Percentiles rank a stretch among this genome's conserved stretches.
Evolutionary conservation across 2,329 filamentous ascomycete species (phyloP).

Genomic region (Diplodia sapinea): DNA sequence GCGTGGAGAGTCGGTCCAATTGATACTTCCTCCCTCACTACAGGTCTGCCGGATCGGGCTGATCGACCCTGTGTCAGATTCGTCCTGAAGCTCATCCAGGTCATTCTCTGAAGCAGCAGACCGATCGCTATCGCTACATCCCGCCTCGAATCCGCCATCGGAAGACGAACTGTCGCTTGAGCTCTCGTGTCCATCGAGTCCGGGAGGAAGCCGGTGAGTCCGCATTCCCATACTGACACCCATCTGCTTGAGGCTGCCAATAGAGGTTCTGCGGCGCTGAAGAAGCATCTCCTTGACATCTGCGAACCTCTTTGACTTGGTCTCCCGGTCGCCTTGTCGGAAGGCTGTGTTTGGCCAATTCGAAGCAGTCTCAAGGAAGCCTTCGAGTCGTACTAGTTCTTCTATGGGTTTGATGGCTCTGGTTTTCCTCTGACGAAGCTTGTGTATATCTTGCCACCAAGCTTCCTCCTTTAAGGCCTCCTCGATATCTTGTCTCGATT

Average conservation of each 20-base stretch:
- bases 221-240: conserved; percentile 75
- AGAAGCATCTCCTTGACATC: conserved; percentile 68
- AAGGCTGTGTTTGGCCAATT: conserved; percentile 62
- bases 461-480: conserved; percentile 71
- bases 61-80: neutral
- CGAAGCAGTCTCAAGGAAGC: conserved; percentile 51
- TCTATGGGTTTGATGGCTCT: conserved; percentile 48
- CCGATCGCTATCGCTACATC: conserved; percentile 40
- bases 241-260: conserved; percentile 56
- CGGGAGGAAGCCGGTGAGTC: conserved; percentile 72
- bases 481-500: conserved; percentile 67
- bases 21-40: conserved; percentile 7
- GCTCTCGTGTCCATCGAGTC: conserved; percentile 57
- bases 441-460: conserved; percentile 82
- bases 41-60: conserved; percentile 11
- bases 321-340: conserved; percentile 51
- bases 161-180: conserved; percentile 51
- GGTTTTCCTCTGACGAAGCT: conserved; percentile 46
- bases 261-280: conserved; percentile 59
- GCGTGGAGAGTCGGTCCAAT: neutral
- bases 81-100: conserved; percentile 28
- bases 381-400: conserved; percentile 53
- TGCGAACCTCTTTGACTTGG: conserved; percentile 57
- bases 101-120: conserved; percentile 38
- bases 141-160: conserved; percentile 37